Evolutionary conservation across 75 land plant species (phyloP).

Genomic region (Pseudotsuga menziesii): DNA sequence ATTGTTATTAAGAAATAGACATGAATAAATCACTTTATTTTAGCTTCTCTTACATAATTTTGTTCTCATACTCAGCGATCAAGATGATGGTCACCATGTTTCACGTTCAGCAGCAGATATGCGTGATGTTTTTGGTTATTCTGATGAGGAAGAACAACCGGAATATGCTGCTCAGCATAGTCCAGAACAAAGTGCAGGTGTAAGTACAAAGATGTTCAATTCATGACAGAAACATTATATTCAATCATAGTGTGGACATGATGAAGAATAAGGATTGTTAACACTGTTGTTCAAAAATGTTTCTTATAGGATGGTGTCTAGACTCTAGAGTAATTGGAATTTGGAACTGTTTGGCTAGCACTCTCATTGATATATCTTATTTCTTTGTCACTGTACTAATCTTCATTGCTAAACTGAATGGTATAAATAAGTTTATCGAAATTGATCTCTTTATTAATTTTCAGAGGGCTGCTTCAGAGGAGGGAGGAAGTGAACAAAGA

Average conservation of each 20-base stretch:
- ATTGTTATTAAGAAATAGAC: not conserved
- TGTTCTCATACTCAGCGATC: slow-evolving; percentile 25
- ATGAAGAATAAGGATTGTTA: not conserved
- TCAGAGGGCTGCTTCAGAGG: slow-evolving; percentile 71
- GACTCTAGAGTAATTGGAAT: not conserved
- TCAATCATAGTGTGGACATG: not conserved
- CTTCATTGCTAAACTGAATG: not conserved
- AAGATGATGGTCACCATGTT: slow-evolving; percentile 45
- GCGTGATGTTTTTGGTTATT: slow-evolving; percentile 96
- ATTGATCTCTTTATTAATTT: slow-evolving; percentile 1
- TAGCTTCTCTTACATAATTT: not conserved
- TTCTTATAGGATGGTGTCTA: not conserved
- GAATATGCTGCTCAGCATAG: slow-evolving; percentile 45
- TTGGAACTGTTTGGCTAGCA: not conserved
- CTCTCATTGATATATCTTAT: not conserved
- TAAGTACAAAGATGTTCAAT: slow-evolving; percentile 7
- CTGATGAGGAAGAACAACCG: slow-evolving; percentile 87
- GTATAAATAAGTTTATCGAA: not conserved
- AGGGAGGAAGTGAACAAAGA: slow-evolving; percentile 60
- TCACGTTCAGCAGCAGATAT: slow-evolving; percentile 49
- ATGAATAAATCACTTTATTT: not conserved
- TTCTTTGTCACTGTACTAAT: not conserved
- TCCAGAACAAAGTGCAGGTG: slow-evolving; percentile 37
- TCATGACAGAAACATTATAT: not conserved
- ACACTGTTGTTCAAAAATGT: not conserved